These are phyloP conservation scores for Chalciporus piperatus DNA, from an alignment of 768 basidiomycete genomes.

Conservation along the genomic window DNA sequence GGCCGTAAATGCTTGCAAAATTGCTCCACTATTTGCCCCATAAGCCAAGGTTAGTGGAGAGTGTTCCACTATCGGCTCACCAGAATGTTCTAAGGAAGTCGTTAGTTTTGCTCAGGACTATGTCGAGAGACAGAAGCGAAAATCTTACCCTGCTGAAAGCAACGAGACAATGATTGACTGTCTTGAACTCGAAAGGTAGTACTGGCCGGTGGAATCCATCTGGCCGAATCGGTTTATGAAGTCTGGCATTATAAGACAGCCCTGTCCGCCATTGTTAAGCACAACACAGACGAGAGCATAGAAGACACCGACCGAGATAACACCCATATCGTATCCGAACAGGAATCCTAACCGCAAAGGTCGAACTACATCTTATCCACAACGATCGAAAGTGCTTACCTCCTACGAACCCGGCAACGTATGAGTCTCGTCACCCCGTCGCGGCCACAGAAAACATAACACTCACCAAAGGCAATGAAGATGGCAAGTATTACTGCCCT, in stretches of 20 bases:
- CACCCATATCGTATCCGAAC: constrained; percentile 76
- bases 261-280: constrained; percentile 34
- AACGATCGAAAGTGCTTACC: constrained; percentile 12
- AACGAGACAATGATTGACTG: constrained; percentile 80
- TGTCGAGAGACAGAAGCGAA: background rate
- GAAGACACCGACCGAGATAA: constrained; percentile 55
- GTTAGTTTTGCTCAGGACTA: background rate
- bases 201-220: constrained; percentile 42
- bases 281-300: constrained; percentile 1
- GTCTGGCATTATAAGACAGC: constrained; percentile 78
- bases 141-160: constrained; percentile 62
- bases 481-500: constrained; percentile 62
- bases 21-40: constrained; percentile 46
- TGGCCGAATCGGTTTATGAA: constrained; percentile 70
- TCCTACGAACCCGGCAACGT: constrained; percentile 11
- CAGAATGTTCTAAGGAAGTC: constrained; percentile 43
- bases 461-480: constrained; percentile 72
- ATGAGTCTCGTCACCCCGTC: background rate
- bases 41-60: constrained; percentile 4
- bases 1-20: constrained; percentile 71
- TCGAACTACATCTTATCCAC: background rate
- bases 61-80: constrained; percentile 29
- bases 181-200: constrained; percentile 55
- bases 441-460: background rate
- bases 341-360: constrained; percentile 45